Evolutionary conservation across 2,329 filamentous ascomycete genomes (phyloP).

Genomic region (Colletotrichum sp.): DNA sequence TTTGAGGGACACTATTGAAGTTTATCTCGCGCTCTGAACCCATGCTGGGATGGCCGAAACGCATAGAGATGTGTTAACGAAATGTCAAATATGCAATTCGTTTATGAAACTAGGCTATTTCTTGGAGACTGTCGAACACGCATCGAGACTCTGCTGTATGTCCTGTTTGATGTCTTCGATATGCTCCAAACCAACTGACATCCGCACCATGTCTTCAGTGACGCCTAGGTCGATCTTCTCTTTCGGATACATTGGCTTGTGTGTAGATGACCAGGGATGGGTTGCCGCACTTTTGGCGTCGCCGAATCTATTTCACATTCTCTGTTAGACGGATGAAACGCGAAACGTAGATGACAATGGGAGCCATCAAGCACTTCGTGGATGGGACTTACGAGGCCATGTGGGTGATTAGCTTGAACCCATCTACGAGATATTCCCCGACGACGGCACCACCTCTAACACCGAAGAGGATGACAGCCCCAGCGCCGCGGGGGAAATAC

Average conservation of each 20-base stretch:
- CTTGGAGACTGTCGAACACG: background rate
- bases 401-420: background rate
- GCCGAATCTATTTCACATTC: background rate
- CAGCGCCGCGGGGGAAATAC: background rate
- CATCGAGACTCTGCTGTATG: background rate
- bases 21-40: background rate
- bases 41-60: too few species aligned
- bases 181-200: background rate
- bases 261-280: background rate
- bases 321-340: background rate
- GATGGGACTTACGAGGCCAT: background rate
- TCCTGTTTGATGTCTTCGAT: background rate
- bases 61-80: accelerated
- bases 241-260: background rate
- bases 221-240: background rate
- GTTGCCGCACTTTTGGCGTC: background rate
- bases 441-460: background rate
- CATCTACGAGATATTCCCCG: background rate
- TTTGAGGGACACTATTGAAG: too few species aligned
- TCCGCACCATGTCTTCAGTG: background rate
- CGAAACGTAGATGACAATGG: background rate
- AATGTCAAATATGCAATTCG: accelerated
- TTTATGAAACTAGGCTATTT: background rate
- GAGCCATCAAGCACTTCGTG: background rate
- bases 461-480: background rate